A percentile compares a stretch with the other conserved stretches of the same genome.
Conservation (phyloP, 768 basidiomycete genomes). For the Leccinum ochraceum region DNA sequence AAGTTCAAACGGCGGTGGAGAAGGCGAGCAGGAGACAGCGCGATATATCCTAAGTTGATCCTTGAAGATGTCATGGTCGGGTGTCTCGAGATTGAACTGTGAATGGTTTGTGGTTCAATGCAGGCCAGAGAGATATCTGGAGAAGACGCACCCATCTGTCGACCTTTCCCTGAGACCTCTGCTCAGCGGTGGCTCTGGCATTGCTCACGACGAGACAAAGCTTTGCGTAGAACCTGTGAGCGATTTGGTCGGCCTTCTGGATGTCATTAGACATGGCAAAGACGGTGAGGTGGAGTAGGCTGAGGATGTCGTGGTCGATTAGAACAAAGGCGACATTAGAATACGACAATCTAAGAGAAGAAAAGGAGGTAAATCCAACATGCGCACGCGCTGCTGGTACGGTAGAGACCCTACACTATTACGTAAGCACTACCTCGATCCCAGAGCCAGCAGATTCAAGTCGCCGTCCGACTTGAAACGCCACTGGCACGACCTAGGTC, state of each 20-base stretch:
- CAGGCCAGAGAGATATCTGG: background rate
- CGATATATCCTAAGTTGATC: slow-evolving; percentile 61
- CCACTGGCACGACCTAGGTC: slow-evolving; percentile 1
- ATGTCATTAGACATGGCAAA: slow-evolving; percentile 54
- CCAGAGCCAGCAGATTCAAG: slow-evolving; percentile 11
- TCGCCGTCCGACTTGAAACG: slow-evolving; percentile 3
- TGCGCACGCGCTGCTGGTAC: slow-evolving; percentile 19
- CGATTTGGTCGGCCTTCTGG: slow-evolving; percentile 82
- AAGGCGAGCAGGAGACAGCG: slow-evolving; percentile 40
- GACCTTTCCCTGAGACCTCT: slow-evolving; percentile 45
- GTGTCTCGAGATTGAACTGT: slow-evolving; percentile 83
- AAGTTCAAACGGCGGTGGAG: slow-evolving; percentile 54
- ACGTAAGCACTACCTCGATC: slow-evolving; percentile 27
- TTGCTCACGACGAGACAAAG: slow-evolving; percentile 74
- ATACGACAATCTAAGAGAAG: slow-evolving; percentile 26
- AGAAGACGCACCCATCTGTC: slow-evolving; percentile 77
- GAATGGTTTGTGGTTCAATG: background rate
- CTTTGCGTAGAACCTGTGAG: slow-evolving; percentile 81
- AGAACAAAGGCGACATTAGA: slow-evolving; percentile 33
- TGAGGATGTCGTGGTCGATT: slow-evolving; percentile 19
- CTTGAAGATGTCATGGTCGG: slow-evolving; percentile 68
- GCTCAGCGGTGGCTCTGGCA: slow-evolving; percentile 63
- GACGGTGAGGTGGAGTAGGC: slow-evolving; percentile 3
- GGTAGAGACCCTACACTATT: slow-evolving; percentile 21
- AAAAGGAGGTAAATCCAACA: slow-evolving; percentile 25